phyloP scores from a whole-genome alignment of 768 basidiomycete genomes.

The Cystofilobasidium macerans region DNA sequence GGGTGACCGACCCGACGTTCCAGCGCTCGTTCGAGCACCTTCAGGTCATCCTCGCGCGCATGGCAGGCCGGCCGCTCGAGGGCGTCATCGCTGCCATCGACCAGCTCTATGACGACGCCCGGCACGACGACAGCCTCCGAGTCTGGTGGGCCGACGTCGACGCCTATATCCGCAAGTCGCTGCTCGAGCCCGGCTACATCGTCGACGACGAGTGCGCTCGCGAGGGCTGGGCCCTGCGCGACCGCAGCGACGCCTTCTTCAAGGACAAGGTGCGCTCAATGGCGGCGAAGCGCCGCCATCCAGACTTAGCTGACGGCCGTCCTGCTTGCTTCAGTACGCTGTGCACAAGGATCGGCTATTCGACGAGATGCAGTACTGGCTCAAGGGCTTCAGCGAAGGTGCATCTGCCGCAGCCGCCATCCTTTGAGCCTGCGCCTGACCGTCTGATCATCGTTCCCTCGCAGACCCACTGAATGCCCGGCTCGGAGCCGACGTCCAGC shows the following conservation, averaged over 20 bases:
- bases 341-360: conserved; percentile 71
- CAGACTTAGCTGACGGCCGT: background rate
- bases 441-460: background rate
- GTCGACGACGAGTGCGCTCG: conserved; percentile 63
- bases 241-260: conserved; percentile 66
- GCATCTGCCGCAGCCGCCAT: too few species aligned
- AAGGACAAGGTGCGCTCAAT: conserved; percentile 42
- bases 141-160: conserved; percentile 60
- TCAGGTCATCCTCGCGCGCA: conserved; percentile 74
- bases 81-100: conserved; percentile 59
- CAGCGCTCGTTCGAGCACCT: conserved; percentile 51
- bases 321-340: conserved; percentile 43
- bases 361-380: conserved; percentile 59
- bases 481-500: conserved; percentile 62
- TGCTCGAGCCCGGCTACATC: conserved; percentile 74
- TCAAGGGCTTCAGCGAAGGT: conserved; percentile 67
- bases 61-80: conserved; percentile 62
- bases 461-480: conserved; percentile 26
- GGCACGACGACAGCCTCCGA: conserved; percentile 60
- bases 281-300: too few species aligned
- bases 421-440: conserved; percentile 50
- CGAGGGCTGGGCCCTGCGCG: conserved; percentile 54
- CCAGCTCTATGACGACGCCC: conserved; percentile 60
- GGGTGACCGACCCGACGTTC: conserved; percentile 48
- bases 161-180: conserved; percentile 48